Base-by-base conservation (phyloP, 148 eudicot genomes). In the Simmondsia chinensis region DNA sequence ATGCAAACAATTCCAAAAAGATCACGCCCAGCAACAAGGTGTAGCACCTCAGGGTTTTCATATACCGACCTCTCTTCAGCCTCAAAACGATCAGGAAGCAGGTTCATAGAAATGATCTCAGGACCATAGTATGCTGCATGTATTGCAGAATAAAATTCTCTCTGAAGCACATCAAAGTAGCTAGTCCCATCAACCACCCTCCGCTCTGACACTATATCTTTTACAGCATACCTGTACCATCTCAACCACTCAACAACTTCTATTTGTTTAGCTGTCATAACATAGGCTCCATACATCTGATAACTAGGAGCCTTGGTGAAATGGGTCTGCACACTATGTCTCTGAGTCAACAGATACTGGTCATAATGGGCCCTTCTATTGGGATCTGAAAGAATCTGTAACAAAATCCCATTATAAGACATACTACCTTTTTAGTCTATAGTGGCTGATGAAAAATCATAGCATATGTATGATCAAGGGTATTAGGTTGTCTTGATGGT, bases 221-320 rank as follows among this genome's bases (percentile, higher is more conserved):
- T 79, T 39, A 85, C 49, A 31, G 95, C 77, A 60, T 60, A 50
- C 52, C 94, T 74, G 60, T 89, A 89, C 97, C 97, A 85, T 65
- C 64, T 76, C 57, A 89, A 54, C 97, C 97, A 89, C 51, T 89
- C 97, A 38, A 89, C 95, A 60, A 85, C 95, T 61, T 89, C 97
- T 93, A 85, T 85, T 58, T 89, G 71, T 66, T 74, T 78, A 22
- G 36, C 53, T 20, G 69, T 37, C 44, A 63, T 41, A 42, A 39
- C 40, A 63, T 72, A 32, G 32, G 65, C 43, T 51, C 64, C 75
- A 59, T 81, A 79, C 28, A 64, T 67, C 58, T 76, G 72, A 64
- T 79, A 65, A 19, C 41, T 52, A 1, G 80, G 65, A 61, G 51
- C 71, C 41, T 66, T 69, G 46, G 56, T 40, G 28, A 44, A 50